Percentiles rank a stretch among this genome's conserved stretches.
Evolutionary conservation across 2,329 filamentous ascomycete genomes (phyloP).

Genomic region (Diaporthe sp.): DNA sequence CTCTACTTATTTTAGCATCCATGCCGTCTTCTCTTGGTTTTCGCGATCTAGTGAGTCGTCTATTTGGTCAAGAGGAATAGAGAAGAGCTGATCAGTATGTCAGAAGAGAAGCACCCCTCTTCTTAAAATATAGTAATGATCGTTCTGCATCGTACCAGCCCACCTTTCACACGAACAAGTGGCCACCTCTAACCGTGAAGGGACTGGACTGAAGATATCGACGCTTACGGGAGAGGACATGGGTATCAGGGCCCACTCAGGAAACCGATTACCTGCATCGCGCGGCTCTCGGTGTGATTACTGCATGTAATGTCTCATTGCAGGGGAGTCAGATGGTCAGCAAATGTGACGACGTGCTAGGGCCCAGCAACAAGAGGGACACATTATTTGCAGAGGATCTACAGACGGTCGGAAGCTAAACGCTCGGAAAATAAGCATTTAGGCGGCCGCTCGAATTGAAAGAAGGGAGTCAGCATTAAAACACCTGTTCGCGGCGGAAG

Average conservation of each 20-base stretch:
- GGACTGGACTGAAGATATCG: neutral
- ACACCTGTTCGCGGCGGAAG: neutral
- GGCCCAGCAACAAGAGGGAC: neutral
- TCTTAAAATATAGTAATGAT: neutral
- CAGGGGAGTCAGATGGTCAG: neutral
- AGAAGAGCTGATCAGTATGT: neutral
- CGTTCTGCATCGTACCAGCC: neutral
- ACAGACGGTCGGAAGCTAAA: too few species aligned
- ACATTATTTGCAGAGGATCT: neutral
- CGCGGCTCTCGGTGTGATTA: slow-evolving; percentile 2
- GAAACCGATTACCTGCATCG: neutral
- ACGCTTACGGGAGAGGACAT: neutral
- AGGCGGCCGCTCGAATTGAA: neutral
- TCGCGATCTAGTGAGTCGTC: neutral
- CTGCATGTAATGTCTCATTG: neutral
- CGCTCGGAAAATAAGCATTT: neutral
- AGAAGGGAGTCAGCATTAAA: neutral
- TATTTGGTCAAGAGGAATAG: neutral
- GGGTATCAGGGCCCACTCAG: slow-evolving; percentile 1
- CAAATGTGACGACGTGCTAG: neutral
- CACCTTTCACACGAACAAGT: neutral
- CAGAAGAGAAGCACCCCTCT: neutral
- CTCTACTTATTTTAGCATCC: neutral
- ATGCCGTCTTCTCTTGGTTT: neutral
- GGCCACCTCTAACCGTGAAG: neutral